Conservation (phyloP, 2,329 filamentous ascomycete species). For the Phyllosticta citribraziliensis region DNA sequence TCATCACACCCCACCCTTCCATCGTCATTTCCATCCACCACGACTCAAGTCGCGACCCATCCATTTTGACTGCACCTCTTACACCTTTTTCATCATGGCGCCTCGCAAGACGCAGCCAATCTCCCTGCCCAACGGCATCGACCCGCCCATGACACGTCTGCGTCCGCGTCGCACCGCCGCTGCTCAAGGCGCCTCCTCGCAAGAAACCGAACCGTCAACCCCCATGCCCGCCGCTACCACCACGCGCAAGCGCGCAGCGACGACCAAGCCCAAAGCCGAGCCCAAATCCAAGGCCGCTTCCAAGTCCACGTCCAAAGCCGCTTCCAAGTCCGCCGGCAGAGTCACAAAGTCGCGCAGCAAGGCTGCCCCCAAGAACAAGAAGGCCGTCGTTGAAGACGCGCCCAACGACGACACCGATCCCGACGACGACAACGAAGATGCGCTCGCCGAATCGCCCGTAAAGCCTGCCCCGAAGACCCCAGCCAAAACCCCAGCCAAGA, state of each 20-base stretch:
- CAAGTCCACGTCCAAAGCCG: background rate
- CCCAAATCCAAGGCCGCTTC: background rate
- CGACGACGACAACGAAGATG: background rate
- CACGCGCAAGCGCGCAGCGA: background rate
- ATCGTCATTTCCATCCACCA: background rate
- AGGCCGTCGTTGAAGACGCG: background rate
- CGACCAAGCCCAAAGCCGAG: background rate
- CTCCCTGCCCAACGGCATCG: background rate
- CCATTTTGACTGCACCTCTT: background rate
- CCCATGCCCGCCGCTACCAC: background rate
- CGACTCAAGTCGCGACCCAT: background rate
- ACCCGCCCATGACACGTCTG: background rate
- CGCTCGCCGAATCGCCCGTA: background rate
- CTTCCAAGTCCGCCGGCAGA: background rate
- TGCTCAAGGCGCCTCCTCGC: background rate
- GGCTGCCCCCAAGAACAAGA: background rate
- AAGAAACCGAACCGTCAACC: background rate
- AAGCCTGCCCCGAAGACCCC: background rate
- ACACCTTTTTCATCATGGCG: constrained; percentile 1
- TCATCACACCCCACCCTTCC: background rate
- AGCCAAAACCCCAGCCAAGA: background rate
- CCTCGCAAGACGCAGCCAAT: background rate
- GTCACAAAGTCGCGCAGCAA: constrained; percentile 2
- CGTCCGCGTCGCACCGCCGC: background rate
- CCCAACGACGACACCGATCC: background rate